Evolutionary conservation across 139 green algal species (phyloP), one percentile per base, ranked within the genome.

Genomic region (Haematococcus lacustris): DNA sequence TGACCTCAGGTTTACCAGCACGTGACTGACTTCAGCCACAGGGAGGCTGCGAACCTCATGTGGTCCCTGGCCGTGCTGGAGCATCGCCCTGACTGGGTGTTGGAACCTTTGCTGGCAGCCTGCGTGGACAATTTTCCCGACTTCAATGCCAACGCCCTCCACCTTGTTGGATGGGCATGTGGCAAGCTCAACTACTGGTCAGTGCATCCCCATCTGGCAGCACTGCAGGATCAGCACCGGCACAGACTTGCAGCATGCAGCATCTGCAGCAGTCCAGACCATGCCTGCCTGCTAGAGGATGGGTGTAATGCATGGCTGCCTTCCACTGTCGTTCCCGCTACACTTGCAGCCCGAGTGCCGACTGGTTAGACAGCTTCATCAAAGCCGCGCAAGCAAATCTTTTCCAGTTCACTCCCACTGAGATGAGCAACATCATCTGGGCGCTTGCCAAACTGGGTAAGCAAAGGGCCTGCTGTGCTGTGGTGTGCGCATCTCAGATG

Each of bases 1-100:
- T n/a, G n/a, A 53, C 1, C 60, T 41, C 73, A 78, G 73, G 75
- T 80, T 38, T 80, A 76, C 33, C 37, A 51, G 23, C 50, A 69
- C 0, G 51, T 81, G 2, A 81, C 75, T 23, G 79, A 85, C 35
- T 77, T 88, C 37, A 76, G 33, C 1, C 63, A 78, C 38, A 67
- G 66, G 13, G 76, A 85, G 68, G 51, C 84, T 50, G 76, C 74
- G 3, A 88, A 85, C 74, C 74, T 88, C 65, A 68, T 85, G 64
- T 88, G 79, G 76, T 75, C 61, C 25, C 73, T 83, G 25, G 79
- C 82, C 3, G 73, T 82, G 34, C 74, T 88, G 25, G 71, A 78
- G 33, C 51, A 84, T 35, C 38, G 47, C 66, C 83, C 83, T 28
- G 39, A 39, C 38, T 71, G 65, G 65, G 40, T 71, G 6, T 28